phyloP scores from a whole-genome alignment of 1,284 basidiomycete genomes.

The Fomitopsis palustris region DNA sequence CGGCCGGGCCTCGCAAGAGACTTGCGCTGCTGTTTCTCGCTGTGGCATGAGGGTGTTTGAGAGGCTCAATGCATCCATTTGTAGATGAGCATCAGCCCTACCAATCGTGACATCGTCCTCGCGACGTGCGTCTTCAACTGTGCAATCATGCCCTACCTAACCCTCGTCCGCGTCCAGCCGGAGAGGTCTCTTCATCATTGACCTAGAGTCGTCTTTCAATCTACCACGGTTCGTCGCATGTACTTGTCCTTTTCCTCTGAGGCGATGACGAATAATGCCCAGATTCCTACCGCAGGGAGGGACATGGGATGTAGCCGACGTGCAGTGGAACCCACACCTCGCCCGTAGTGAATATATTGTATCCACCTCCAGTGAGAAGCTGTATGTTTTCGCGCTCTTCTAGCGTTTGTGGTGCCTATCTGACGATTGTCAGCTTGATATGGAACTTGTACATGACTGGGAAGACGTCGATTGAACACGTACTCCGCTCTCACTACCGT shows the following conservation, averaged over 20 bases:
- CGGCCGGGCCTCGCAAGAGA: too few species aligned
- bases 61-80: neutral
- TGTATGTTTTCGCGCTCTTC: slow-evolving; percentile 40
- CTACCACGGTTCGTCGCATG: slow-evolving; percentile 69
- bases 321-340: slow-evolving; percentile 96
- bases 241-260: slow-evolving; percentile 34
- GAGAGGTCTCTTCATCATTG: slow-evolving; percentile 95
- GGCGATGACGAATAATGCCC: slow-evolving; percentile 65
- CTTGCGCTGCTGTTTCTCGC: neutral
- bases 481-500: slow-evolving; percentile 83
- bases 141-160: neutral
- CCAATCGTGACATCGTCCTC: slow-evolving; percentile 75
- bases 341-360: slow-evolving; percentile 86
- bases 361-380: slow-evolving; percentile 93
- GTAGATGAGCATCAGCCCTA: slow-evolving; percentile 81
- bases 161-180: slow-evolving; percentile 52
- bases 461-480: slow-evolving; percentile 74
- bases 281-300: slow-evolving; percentile 88
- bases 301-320: slow-evolving; percentile 94
- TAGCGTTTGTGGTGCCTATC: neutral
- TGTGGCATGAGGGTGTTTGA: neutral
- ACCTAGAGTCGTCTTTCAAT: slow-evolving; percentile 84
- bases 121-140: slow-evolving; percentile 55
- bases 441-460: slow-evolving; percentile 86
- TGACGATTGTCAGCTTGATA: slow-evolving; percentile 52